phyloP scores from a whole-genome alignment of 192 early-diverging fungal species.

The Podochytrium sp. region DNA sequence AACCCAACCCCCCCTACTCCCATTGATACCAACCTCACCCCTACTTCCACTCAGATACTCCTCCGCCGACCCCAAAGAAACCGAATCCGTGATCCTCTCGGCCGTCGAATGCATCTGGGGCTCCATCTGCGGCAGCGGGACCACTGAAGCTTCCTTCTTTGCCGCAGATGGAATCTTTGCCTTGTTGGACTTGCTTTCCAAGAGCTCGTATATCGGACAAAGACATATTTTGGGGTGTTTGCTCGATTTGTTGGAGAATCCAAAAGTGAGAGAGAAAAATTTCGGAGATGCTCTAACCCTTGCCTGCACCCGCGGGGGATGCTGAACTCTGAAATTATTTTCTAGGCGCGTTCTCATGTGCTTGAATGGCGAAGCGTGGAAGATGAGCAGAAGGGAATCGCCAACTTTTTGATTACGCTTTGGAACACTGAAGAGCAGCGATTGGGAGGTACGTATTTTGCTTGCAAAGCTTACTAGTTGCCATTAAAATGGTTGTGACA shows the following conservation, averaged over 20 bases:
- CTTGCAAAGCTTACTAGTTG: not conserved
- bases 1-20: too few species aligned
- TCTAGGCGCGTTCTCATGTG: slow-evolving; percentile 35
- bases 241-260: slow-evolving; percentile 51
- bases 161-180: slow-evolving; percentile 44
- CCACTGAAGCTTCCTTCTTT: slow-evolving; percentile 40
- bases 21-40: too few species aligned
- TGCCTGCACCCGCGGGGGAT: too few species aligned
- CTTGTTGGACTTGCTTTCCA: slow-evolving; percentile 43
- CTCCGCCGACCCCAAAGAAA: slow-evolving; percentile 44
- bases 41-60: slow-evolving; percentile 36
- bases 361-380: slow-evolving; percentile 35
- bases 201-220: slow-evolving; percentile 15
- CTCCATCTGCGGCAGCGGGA: slow-evolving; percentile 44
- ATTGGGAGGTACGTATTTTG: slow-evolving; percentile 35
- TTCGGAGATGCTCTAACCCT: too few species aligned
- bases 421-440: slow-evolving; percentile 48
- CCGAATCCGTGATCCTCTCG: slow-evolving; percentile 36
- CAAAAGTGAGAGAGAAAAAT: slow-evolving; percentile 41
- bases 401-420: slow-evolving; percentile 37
- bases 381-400: slow-evolving; percentile 33
- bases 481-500: not conserved
- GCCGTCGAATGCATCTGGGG: slow-evolving; percentile 53
- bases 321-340: not conserved
- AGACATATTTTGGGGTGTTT: slow-evolving; percentile 47